Percentiles rank a stretch among this genome's conserved stretches.
These are phyloP conservation scores for Thecaphora thlaspeos DNA, from an alignment of 1,284 basidiomycete genomes.

Conservation along the genomic window DNA sequence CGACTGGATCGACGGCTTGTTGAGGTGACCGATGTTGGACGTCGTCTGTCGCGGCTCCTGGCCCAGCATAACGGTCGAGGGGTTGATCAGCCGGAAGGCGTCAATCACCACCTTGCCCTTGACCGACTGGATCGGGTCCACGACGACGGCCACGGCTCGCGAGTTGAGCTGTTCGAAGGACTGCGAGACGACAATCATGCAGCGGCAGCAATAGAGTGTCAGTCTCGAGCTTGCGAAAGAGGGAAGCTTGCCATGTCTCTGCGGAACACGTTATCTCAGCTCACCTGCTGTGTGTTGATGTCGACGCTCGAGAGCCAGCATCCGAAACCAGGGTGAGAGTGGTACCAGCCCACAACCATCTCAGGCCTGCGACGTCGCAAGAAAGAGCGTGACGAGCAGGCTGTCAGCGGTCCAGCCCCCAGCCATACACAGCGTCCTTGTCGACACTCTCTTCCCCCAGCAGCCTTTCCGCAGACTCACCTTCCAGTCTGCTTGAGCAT, in stretches of 20 bases:
- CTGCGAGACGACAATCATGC: slow-evolving; percentile 61
- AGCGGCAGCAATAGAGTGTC: slow-evolving; percentile 15
- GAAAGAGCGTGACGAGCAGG: too few relatives aligned
- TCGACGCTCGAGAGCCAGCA: slow-evolving; percentile 99
- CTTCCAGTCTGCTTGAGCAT: slow-evolving; percentile 99
- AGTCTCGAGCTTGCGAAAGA: too few relatives aligned
- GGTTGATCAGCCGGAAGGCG: slow-evolving; percentile 75
- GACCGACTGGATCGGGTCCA: slow-evolving; percentile 98
- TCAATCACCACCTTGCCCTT: slow-evolving; percentile 91
- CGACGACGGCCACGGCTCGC: slow-evolving; percentile 93
- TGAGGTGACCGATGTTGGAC: slow-evolving; percentile 96
- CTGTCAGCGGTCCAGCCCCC: too few relatives aligned
- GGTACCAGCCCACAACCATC: slow-evolving; percentile 99
- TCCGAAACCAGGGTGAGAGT: slow-evolving; percentile 98
- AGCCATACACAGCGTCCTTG: too few relatives aligned
- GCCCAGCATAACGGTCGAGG: slow-evolving; percentile 64
- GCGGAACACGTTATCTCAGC: slow-evolving; percentile 28
- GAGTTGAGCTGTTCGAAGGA: slow-evolving; percentile 95
- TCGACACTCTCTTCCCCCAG: too few relatives aligned
- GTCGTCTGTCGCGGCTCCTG: slow-evolving; percentile 96
- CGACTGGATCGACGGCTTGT: slow-evolving; percentile 94
- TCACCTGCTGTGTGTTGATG: slow-evolving; percentile 95
- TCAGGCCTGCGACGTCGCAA: slow-evolving; percentile 67
- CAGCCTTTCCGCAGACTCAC: too few relatives aligned
- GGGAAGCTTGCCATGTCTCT: slow-evolving; percentile 13